phyloP scores from a whole-genome alignment of 441 rosid species.

The Populus trichocarpa region DNA sequence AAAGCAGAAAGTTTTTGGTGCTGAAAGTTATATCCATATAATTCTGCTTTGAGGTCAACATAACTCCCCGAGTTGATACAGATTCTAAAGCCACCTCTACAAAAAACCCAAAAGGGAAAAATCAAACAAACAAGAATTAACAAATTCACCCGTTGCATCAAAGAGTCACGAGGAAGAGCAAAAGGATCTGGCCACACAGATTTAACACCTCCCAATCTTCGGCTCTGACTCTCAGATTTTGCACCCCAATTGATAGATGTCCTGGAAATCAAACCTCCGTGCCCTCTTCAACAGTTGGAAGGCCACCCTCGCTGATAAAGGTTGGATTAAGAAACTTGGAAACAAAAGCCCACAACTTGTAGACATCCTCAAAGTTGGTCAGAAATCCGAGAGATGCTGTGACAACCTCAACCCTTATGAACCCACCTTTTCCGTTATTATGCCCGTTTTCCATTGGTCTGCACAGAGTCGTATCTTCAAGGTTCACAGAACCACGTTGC shows the following conservation, averaged over 20 bases:
- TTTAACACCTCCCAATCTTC: conserved; percentile 17
- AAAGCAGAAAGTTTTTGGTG: conserved; percentile 17
- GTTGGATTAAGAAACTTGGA: conserved; percentile 81
- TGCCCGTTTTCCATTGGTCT: conserved; percentile 63
- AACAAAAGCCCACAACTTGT: conserved; percentile 83
- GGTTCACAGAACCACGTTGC: conserved; percentile 39
- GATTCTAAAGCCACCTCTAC: conserved; percentile 44
- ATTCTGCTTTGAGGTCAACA: conserved; percentile 29
- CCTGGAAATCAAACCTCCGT: conserved; percentile 39
- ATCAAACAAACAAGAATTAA: conserved; percentile 46
- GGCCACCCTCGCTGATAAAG: conserved; percentile 61
- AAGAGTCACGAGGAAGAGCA: conserved; percentile 40
- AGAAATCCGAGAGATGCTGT: conserved; percentile 94
- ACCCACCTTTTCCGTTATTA: conserved; percentile 59
- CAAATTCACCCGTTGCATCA: conserved; percentile 38
- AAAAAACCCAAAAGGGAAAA: conserved; percentile 30
- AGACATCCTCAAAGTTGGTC: conserved; percentile 93
- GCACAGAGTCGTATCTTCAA: conserved; percentile 59
- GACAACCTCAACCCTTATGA: conserved; percentile 77
- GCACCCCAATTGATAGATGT: neutral
- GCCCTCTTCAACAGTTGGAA: conserved; percentile 77
- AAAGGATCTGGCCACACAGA: conserved; percentile 20
- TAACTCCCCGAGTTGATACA: conserved; percentile 33
- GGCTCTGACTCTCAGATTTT: conserved; percentile 29
- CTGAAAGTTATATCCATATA: conserved; percentile 13